Evolutionary conservation across 352 stramenopile genomes (phyloP).

Genomic region (Phytophthora cactorum): DNA sequence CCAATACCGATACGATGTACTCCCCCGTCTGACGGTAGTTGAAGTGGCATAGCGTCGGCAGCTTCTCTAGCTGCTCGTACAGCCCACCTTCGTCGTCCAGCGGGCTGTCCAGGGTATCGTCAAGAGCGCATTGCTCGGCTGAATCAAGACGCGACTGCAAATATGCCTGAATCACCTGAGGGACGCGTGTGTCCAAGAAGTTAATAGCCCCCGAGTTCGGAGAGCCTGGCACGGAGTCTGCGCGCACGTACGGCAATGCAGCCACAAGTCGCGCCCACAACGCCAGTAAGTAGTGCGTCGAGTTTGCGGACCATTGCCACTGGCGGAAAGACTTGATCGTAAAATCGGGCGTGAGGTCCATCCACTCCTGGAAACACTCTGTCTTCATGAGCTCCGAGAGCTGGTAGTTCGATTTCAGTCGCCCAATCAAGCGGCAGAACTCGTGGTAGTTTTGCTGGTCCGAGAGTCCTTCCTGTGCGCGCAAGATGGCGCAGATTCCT

Average conservation of each 20-base stretch:
- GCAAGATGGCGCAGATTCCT: constrained; percentile 95
- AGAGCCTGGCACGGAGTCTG: constrained; percentile 63
- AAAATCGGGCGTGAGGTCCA: constrained; percentile 96
- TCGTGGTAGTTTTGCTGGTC: constrained; percentile 99
- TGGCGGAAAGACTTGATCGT: constrained; percentile 97
- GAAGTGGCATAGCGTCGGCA: constrained; percentile 97
- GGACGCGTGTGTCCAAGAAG: constrained; percentile 77
- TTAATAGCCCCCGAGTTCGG: constrained; percentile 53
- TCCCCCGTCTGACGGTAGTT: constrained; percentile 94
- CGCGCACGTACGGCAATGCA: constrained; percentile 95
- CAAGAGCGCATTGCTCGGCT: constrained; percentile 93
- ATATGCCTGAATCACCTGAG: constrained; percentile 95
- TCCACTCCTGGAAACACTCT: constrained; percentile 97
- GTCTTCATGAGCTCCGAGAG: constrained; percentile 97
- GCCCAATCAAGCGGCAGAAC: constrained; percentile 97
- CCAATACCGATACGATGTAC: constrained; percentile 94
- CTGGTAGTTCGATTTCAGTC: constrained; percentile 99
- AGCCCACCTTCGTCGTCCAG: constrained; percentile 97
- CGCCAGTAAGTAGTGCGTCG: constrained; percentile 97
- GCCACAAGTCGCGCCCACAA: constrained; percentile 97
- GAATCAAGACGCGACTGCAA: constrained; percentile 96
- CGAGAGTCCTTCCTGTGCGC: constrained; percentile 95
- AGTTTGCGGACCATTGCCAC: constrained; percentile 95
- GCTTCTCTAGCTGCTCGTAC: constrained; percentile 96
- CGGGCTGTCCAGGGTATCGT: constrained; percentile 95